Base-by-base conservation (phyloP, 306 rosid genomes). In the Prosopis cineraria region DNA sequence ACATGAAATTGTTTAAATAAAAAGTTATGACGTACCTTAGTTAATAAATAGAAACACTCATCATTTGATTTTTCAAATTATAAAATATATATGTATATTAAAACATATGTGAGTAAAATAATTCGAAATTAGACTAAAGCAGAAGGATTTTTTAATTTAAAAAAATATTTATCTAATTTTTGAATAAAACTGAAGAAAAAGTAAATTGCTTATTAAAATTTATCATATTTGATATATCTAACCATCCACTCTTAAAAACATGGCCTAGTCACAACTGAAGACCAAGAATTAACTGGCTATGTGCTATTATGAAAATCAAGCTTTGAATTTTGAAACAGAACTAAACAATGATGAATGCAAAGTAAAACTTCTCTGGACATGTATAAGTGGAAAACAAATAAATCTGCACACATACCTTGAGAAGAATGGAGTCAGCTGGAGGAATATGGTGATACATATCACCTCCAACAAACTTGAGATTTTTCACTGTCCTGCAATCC, bases 361-460 rank as follows among this genome's bases (percentile, higher is more conserved):
- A 55, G 5, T 20, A 22, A 0, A 55, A 55, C 30, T 55, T 55
- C 22, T 22, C 31, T 55, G 31, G 6, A 53, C 7, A 0, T 17
- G 3, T 7, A 6, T 17, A 24, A 4, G 0, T 20, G 59, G 12
- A 52, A 52, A 52, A 20, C 60, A 55, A 55, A 55, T 10, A 55
- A 22, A 55, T 22, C 62, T 20, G 30, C 6, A 53, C 5, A 55
- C 9, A 17, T 70, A 70, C 75, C 75, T 30, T 70, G 36, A 70
- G 62, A 48, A 73, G 48, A 58, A 73, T 39, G 37, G 68, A 50
- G 31, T 73, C 78, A 2, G 55, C 78, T 0, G 47, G 29, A 19
- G 69, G 68, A 39, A 73, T 58, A 24, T 12, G 19, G 2, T 55
- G 50, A 58, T 56, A 58, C 77, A 73, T 73, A 24, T 73, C 77